Evolutionary conservation across 352 stramenopile species (phyloP).

Genomic region (Globisporangium iwayamae): DNA sequence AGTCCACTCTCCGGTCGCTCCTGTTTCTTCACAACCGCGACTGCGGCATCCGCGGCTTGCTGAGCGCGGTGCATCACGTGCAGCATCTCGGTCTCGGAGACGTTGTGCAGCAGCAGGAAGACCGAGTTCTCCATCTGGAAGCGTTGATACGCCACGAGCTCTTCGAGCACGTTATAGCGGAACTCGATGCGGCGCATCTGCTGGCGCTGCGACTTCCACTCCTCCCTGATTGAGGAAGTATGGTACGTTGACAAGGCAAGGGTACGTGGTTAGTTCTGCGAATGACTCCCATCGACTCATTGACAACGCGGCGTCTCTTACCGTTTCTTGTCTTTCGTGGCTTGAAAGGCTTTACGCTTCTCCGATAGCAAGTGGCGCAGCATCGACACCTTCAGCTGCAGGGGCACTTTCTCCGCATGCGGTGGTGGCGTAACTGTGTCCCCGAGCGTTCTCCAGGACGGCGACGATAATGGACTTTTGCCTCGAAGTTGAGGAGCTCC

Average conservation of each 20-base stretch:
- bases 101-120: constrained; percentile 61
- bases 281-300: background rate
- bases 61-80: constrained; percentile 47
- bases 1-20: background rate
- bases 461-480: background rate
- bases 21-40: background rate
- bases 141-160: constrained; percentile 55
- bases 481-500: background rate
- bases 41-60: constrained; percentile 11
- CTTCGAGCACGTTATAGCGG: constrained; percentile 67
- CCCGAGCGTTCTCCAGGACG: constrained; percentile 9
- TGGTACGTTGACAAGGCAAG: background rate
- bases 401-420: constrained; percentile 40
- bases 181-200: constrained; percentile 56
- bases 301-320: constrained; percentile 7
- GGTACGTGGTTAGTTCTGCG: background rate
- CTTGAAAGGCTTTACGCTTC: constrained; percentile 54
- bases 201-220: constrained; percentile 47
- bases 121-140: constrained; percentile 59
- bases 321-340: constrained; percentile 31
- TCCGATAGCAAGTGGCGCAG: constrained; percentile 54
- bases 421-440: constrained; percentile 1
- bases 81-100: constrained; percentile 62
- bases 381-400: constrained; percentile 48
- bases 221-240: constrained; percentile 19